These are phyloP conservation scores for Claviceps sp. DNA, from an alignment of 2,329 filamentous ascomycete species.

Conservation along the genomic window DNA sequence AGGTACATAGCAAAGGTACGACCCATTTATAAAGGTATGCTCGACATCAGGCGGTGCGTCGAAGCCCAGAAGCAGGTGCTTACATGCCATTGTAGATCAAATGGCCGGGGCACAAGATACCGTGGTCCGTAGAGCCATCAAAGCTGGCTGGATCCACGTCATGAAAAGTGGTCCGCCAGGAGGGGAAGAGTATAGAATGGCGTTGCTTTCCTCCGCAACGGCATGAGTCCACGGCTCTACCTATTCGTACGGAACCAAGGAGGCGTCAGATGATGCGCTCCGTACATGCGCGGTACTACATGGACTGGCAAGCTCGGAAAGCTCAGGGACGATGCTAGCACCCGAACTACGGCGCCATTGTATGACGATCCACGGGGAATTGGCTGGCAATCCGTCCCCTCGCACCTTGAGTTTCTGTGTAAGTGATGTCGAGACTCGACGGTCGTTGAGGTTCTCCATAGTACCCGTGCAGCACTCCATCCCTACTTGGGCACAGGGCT, in stretches of 20 bases:
- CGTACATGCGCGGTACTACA: background rate
- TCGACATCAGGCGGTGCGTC: background rate
- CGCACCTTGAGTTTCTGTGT: background rate
- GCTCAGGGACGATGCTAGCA: background rate
- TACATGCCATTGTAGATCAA: background rate
- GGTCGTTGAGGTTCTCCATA: background rate
- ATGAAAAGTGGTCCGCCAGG: background rate
- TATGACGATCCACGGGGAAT: background rate
- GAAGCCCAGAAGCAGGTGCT: background rate
- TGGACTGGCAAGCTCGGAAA: background rate
- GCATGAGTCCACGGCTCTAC: background rate
- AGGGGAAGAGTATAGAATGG: background rate
- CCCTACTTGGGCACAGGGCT: background rate
- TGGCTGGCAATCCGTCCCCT: background rate
- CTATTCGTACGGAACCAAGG: background rate
- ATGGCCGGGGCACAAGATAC: background rate
- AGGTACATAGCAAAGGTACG: background rate
- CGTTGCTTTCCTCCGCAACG: background rate
- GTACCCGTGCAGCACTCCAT: background rate
- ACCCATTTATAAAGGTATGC: background rate
- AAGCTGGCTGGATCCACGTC: background rate
- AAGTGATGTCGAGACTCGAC: background rate
- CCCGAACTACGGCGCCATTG: background rate
- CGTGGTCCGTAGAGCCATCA: too few species aligned
- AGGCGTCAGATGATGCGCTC: background rate